Evolutionary conservation across 148 eudicot genomes (phyloP).

Genomic region (Rhododendron ovatum): DNA sequence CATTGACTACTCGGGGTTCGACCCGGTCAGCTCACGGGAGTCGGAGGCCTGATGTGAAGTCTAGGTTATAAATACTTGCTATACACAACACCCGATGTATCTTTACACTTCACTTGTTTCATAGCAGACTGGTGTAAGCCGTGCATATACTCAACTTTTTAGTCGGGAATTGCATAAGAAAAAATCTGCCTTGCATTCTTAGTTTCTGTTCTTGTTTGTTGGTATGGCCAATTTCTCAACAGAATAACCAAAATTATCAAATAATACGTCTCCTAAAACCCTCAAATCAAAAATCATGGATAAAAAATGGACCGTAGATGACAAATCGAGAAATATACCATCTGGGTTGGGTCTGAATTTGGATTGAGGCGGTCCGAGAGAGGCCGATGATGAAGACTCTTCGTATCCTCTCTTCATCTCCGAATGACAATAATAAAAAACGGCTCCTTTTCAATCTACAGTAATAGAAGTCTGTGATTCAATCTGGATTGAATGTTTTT

Average conservation of each 20-base stretch:
- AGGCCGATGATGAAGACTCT: constrained; percentile 59
- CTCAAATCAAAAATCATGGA: neutral
- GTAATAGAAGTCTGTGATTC: neutral
- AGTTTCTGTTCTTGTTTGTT: neutral
- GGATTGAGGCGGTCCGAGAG: constrained; percentile 73
- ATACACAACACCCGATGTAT: neutral
- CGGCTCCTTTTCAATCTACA: neutral
- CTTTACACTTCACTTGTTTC: neutral
- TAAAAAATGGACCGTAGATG: neutral
- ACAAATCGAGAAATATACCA: constrained; percentile 32
- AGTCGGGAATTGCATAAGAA: too few species aligned
- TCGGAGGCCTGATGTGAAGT: neutral
- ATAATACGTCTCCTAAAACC: neutral
- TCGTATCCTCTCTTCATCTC: constrained; percentile 78
- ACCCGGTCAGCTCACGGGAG: neutral
- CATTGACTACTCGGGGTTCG: neutral
- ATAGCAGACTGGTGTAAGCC: neutral
- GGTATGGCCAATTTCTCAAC: neutral
- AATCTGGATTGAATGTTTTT: neutral
- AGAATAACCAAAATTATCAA: neutral
- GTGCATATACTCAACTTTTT: neutral
- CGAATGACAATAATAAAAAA: neutral
- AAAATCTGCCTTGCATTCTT: too few species aligned
- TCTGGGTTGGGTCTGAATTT: constrained; percentile 64
- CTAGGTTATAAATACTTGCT: neutral